Conservation (phyloP, 768 basidiomycete genomes). For the Amanita brunnescens region DNA sequence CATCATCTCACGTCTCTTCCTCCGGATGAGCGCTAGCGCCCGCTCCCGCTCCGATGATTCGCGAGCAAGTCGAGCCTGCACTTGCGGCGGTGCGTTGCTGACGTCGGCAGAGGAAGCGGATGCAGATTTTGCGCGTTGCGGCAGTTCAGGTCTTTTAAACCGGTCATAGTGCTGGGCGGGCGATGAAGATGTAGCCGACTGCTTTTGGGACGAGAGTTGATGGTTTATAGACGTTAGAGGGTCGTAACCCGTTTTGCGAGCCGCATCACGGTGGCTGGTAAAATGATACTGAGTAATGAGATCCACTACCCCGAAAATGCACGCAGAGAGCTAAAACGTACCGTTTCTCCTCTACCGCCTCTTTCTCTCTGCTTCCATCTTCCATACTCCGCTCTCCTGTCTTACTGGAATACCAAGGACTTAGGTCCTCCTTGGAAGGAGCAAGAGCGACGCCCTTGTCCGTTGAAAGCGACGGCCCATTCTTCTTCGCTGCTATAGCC, state of each 20-base stretch:
- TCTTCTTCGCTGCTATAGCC: constrained; percentile 41
- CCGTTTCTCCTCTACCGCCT: constrained; percentile 31
- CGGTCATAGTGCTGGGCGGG: constrained; percentile 9
- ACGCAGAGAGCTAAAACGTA: constrained; percentile 14
- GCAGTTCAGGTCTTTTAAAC: constrained; percentile 12
- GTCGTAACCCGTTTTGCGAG: constrained; percentile 55
- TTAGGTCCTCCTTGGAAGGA: constrained; percentile 67
- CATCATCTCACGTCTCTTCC: constrained; percentile 54
- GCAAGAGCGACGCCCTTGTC: constrained; percentile 71
- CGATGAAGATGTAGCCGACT: constrained; percentile 11
- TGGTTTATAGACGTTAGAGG: constrained; percentile 69
- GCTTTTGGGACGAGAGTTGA: constrained; percentile 42
- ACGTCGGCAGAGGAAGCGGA: constrained; percentile 12
- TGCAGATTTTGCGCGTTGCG: constrained; percentile 12
- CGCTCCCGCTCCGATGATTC: constrained; percentile 72
- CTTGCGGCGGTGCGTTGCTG: constrained; percentile 28
- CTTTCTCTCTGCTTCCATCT: constrained; percentile 6
- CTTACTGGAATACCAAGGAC: constrained; percentile 63
- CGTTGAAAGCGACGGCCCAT: constrained; percentile 36
- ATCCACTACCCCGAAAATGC: no score
- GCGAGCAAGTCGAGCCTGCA: constrained; percentile 54
- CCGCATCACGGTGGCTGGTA: constrained; percentile 53
- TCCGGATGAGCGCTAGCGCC: constrained; percentile 59
- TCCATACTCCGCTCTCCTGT: constrained; percentile 16
- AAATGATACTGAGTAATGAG: no score